Percentiles rank a stretch among this genome's conserved stretches.
phyloP scores from a whole-genome alignment of 139 green algal genomes.

The Chlorella sp. region DNA sequence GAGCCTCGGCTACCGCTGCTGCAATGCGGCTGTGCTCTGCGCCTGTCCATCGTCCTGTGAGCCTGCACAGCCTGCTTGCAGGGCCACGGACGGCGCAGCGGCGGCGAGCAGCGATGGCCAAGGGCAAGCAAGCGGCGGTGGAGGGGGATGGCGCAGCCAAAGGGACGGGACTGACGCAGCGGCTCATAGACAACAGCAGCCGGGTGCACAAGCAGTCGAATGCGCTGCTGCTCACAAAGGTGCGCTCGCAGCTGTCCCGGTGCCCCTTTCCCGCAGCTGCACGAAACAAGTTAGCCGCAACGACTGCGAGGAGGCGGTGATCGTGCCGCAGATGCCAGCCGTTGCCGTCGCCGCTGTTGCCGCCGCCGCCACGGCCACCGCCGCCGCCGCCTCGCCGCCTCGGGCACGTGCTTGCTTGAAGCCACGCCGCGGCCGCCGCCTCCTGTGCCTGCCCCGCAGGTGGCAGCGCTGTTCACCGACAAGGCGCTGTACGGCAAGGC shows the following conservation, averaged over 20 bases:
- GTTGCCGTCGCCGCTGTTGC: not conserved
- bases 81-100: no score
- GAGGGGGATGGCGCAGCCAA: no score
- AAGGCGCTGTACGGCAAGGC: slow-evolving; percentile 9
- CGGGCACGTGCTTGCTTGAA: not conserved
- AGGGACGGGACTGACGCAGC: not conserved
- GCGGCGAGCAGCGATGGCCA: no score
- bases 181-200: slow-evolving; percentile 10
- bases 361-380: not conserved
- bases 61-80: no score
- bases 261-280: no score
- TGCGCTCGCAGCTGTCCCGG: not conserved
- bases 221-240: slow-evolving; percentile 20
- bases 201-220: not conserved
- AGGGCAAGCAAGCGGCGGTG: no score
- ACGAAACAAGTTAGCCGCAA: no score
- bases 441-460: not conserved
- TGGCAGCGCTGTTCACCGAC: slow-evolving; percentile 24
- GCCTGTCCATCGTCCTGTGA: no score
- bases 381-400: not conserved
- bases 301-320: no score
- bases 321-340: not conserved
- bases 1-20: no score
- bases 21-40: no score
- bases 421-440: no score